Base-by-base conservation (phyloP, 176 grass and related monocot genomes). In the Aegilops sharonensis region DNA sequence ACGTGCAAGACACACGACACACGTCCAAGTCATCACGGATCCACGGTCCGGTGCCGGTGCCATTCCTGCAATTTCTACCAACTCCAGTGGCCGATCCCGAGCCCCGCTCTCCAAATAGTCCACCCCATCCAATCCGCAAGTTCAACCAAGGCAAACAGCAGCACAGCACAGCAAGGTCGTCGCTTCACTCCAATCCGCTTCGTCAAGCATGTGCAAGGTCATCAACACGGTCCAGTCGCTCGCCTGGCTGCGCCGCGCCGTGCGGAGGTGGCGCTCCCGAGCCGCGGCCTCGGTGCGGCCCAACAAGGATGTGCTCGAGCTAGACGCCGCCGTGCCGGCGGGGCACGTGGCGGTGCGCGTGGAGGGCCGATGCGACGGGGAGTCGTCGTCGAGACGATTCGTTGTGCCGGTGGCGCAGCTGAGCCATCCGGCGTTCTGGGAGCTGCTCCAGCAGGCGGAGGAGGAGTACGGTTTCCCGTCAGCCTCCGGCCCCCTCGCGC, bases 391-490 rank as follows among this genome's bases (percentile, higher is more conserved):
- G 54, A 59, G 72, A 1, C 70, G 21, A n/a, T 75, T 75, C 40
- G 6, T 48, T 3, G 72, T 75, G 72, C 72, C 21, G 23, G 23
- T 75, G 72, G 72, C 72, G 40, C 71, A 74, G 12, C 71, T 74
- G 40, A 27, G 6, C 23, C 87, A 92, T 87, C 83, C 80, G 36
- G 82, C 78, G 29, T 92, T 89, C 74, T 27, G 48, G 59, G 79
- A 83, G 73, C 79, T 92, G 45, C 83, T 92, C 4, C 64, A 10
- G 21, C 79, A 85, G 74, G 87, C 90, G 11, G 87, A 79, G 83
- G 86, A 85, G 83, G 79, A 88, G 87, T 92, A 83, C 83, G 87
- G 79, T 42, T 92, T 86, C 83, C 72, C 72, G 8, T 20, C 85
- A 0, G 50, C 81, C 3, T 36, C 81, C 0, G 90, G 87, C 0